phyloP scores from a whole-genome alignment of 495 filamentous ascomycete species.

The Talaromyces ruber region DNA sequence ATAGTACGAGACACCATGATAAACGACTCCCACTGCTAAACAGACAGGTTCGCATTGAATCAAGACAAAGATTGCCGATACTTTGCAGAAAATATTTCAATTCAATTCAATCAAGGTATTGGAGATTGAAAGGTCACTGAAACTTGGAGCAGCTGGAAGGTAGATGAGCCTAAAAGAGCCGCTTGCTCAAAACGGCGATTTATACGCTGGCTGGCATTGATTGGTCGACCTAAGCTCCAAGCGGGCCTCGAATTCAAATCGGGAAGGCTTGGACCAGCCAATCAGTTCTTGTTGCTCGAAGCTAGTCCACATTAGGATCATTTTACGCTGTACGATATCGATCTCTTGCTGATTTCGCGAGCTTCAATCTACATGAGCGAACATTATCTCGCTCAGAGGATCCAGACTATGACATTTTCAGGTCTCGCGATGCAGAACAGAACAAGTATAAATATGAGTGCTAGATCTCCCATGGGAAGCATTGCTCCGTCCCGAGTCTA shows the following conservation, averaged over 20 bases:
- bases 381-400: not conserved
- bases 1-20: not conserved
- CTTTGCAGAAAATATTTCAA: not conserved
- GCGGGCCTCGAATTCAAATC: not conserved
- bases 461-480: not conserved
- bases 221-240: not conserved
- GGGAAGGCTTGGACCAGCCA: not conserved
- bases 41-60: not conserved
- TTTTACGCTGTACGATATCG: not conserved
- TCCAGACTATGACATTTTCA: not conserved
- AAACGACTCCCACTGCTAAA: not conserved
- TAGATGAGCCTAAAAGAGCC: not conserved
- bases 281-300: not conserved
- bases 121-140: not conserved
- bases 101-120: not conserved
- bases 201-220: not conserved
- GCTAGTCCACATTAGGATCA: not conserved
- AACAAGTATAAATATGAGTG: not conserved
- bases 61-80: not conserved
- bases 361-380: not conserved
- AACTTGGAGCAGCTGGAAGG: not conserved
- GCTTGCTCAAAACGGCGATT: not conserved
- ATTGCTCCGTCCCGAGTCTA: not conserved
- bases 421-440: not conserved
- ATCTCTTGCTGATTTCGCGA: not conserved